Base-by-base conservation (phyloP, 1,284 basidiomycete species). In the Cryptococcus hybrid region DNA sequence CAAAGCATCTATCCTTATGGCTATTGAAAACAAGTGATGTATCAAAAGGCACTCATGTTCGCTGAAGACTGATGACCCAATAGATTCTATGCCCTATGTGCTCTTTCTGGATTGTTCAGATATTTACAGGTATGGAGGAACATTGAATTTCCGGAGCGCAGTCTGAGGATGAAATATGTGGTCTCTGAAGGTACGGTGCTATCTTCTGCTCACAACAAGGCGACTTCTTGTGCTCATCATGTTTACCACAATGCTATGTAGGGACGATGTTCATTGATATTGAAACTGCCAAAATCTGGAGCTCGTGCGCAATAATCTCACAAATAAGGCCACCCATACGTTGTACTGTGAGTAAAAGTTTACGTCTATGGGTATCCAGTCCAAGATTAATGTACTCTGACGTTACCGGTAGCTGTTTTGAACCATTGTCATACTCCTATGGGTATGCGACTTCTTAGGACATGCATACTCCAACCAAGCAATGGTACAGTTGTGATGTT, bases 211-310 rank as follows among this genome's bases (percentile, higher is more conserved):
- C 30, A 30, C 30, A 30, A 30, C 30, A 30, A 30, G 3, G 30
- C 30, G 30, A 30, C 30, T 30, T 4, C 30, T 30, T 30, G 30
- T 30, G 30, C 30, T 30, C 30, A 30, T 30, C 30, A 30, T 30
- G 30, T 30, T 30, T 4, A 30, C 30, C 30, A 5, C n/a, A n/a
- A 38, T 48, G 4, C 15, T 18, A 24, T 12, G 5, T 85, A 74
- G 92, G 92, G 0, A 93, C 90, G 0, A 90, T 96, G 87, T 84
- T 95, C 82, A 89, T 98, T 64, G 93, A 96, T 70, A 83, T 86
- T 0, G 92, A 93, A 57, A 91, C 88, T 0, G 89, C 86, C 1
- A 84, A 83, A 92, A 93, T 70, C 82, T 98, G 2, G 94, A 98
- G 75, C 81, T 98, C 1, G 87, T 93, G 3, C 84, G 82, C 11